Percentiles rank a stretch among this genome's conserved stretches.
These are phyloP conservation scores for Nitzschia sp. DNA, from an alignment of 108 stramenopile species.

Conservation along the genomic window DNA sequence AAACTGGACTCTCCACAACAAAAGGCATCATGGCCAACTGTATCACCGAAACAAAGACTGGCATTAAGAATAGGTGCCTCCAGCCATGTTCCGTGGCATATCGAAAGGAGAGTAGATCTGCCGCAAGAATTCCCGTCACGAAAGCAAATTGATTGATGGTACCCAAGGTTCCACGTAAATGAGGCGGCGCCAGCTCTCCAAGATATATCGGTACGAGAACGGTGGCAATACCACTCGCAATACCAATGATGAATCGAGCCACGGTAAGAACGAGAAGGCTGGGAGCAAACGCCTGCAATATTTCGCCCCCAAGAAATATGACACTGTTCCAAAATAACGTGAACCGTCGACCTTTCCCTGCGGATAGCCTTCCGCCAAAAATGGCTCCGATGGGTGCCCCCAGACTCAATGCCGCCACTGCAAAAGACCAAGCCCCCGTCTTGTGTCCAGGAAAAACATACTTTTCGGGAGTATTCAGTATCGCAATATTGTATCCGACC, in stretches of 20 bases:
- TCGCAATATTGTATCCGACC: slow-evolving; percentile 18
- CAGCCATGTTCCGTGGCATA: slow-evolving; percentile 40
- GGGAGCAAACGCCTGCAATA: slow-evolving; percentile 43
- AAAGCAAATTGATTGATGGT: slow-evolving; percentile 65
- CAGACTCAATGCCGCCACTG: slow-evolving; percentile 7
- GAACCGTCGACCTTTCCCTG: not conserved
- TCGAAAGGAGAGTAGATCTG: slow-evolving; percentile 43
- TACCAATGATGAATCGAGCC: slow-evolving; percentile 68
- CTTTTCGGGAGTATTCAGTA: slow-evolving; percentile 10
- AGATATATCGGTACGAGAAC: slow-evolving; percentile 81
- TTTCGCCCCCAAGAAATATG: slow-evolving; percentile 14
- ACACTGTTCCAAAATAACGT: not conserved
- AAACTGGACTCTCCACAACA: slow-evolving; percentile 45
- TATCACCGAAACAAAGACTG: slow-evolving; percentile 11
- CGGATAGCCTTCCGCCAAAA: not conserved
- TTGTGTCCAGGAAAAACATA: slow-evolving; percentile 14
- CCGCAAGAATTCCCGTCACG: slow-evolving; percentile 60
- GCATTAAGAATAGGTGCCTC: slow-evolving; percentile 40
- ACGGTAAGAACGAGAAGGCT: slow-evolving; percentile 43
- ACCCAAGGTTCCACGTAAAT: slow-evolving; percentile 76
- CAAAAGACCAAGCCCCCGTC: slow-evolving; percentile 3
- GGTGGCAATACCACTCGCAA: slow-evolving; percentile 68
- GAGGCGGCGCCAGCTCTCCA: slow-evolving; percentile 77
- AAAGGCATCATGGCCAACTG: slow-evolving; percentile 39
- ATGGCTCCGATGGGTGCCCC: slow-evolving; percentile 7